Conservation (phyloP, 768 basidiomycete genomes). For the Pisolithus orientalis region DNA sequence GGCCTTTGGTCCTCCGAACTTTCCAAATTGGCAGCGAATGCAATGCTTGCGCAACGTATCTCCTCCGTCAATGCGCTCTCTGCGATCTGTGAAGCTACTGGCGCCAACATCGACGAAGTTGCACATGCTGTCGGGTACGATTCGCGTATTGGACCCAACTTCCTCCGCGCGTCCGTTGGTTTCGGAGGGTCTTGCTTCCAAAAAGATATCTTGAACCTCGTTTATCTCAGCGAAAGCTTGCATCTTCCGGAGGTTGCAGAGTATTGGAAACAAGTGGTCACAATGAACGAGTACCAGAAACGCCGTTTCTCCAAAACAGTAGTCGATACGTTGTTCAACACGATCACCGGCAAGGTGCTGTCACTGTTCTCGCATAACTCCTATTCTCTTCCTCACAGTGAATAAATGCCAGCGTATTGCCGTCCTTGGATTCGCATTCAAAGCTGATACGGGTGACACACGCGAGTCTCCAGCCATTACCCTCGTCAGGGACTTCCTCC, state of each 20-base stretch:
- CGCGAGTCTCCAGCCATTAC: conserved; percentile 96
- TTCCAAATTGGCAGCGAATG: conserved; percentile 97
- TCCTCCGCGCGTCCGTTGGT: conserved; percentile 92
- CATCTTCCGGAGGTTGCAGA: conserved; percentile 96
- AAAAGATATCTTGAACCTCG: conserved; percentile 98
- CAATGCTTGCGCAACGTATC: conserved; percentile 98
- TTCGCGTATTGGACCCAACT: conserved; percentile 88
- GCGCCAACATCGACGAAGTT: conserved; percentile 98
- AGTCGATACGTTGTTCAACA: conserved; percentile 97
- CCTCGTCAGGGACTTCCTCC: conserved; percentile 88
- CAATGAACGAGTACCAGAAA: conserved; percentile 99
- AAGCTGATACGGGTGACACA: conserved; percentile 98
- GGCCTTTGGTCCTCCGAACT: conserved; percentile 99
- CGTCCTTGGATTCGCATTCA: conserved; percentile 97
- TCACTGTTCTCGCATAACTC: neutral
- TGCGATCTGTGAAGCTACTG: conserved; percentile 97
- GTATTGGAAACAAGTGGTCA: conserved; percentile 96
- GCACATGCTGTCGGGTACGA: conserved; percentile 92
- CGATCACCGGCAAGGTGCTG: conserved; percentile 86
- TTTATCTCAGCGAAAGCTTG: conserved; percentile 91
- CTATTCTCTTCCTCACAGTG: conserved; percentile 1
- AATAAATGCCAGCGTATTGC: conserved; percentile 64
- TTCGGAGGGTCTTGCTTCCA: conserved; percentile 99
- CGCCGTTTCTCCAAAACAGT: conserved; percentile 91
- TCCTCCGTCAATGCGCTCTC: conserved; percentile 97